A percentile compares a stretch with the other conserved stretches of the same genome.
These are phyloP conservation scores for Paramecium tetraurelia DNA, from an alignment of 73 alveolate genomes.

Conservation along the genomic window DNA sequence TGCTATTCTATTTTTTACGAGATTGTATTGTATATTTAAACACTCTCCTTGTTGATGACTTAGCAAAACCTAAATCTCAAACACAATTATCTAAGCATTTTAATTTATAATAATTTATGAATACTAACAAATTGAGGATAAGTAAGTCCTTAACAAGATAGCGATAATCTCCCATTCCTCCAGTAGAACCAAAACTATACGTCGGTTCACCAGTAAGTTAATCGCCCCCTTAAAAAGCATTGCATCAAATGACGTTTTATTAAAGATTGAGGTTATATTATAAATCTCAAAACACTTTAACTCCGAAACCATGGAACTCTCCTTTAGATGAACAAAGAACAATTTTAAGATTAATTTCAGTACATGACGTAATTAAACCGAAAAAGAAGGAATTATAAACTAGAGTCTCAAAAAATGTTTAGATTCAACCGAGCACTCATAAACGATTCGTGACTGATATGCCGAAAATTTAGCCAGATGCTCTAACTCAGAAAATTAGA, in stretches of 20 bases:
- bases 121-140: neutral
- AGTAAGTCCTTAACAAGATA: neutral
- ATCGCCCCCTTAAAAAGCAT: neutral
- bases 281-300: neutral
- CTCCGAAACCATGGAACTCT: constrained; percentile 16
- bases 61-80: neutral
- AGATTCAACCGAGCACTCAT: neutral
- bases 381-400: neutral
- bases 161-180: neutral
- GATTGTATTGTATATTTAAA: neutral
- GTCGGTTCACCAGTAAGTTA: neutral
- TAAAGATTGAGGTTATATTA: neutral
- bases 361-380: neutral
- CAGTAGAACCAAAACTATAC: neutral
- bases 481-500: neutral
- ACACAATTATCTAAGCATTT: neutral
- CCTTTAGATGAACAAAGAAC: neutral
- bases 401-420: neutral
- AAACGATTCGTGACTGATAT: neutral
- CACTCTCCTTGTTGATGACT: neutral
- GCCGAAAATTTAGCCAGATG: neutral
- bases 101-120: neutral
- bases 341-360: neutral
- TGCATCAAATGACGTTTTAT: neutral
- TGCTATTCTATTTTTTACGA: neutral